Conservation (phyloP, 2,329 filamentous ascomycete species). For the Aspergillus intermedius region DNA sequence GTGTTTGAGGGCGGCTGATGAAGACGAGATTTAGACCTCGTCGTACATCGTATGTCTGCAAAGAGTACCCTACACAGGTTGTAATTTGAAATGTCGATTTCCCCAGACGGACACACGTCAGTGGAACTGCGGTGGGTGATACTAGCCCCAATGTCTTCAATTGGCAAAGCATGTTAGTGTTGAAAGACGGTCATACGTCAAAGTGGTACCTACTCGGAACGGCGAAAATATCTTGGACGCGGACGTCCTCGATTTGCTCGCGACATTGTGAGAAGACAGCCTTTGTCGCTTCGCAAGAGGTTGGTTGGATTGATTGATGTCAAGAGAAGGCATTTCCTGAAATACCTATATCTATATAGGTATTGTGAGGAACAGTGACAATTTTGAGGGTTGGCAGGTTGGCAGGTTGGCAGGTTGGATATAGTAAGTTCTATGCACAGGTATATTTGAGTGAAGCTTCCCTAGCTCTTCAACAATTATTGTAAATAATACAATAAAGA, state of each 20-base stretch:
- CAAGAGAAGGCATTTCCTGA: conserved; percentile 40
- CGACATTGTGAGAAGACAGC: conserved; percentile 35
- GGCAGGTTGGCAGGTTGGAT: no score
- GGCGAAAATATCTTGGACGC: conserved; percentile 85
- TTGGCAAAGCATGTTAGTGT: conserved; percentile 4
- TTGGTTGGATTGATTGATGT: conserved; percentile 50
- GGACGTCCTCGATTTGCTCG: conserved; percentile 38
- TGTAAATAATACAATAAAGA: no score
- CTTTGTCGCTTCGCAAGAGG: conserved; percentile 74
- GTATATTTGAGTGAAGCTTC: no score
- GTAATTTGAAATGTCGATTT: conserved; percentile 97
- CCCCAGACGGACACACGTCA: conserved; percentile 79
- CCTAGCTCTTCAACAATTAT: no score
- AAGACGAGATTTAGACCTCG: conserved; percentile 88
- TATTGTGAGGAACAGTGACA: no score
- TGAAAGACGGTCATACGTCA: background rate
- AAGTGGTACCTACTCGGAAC: conserved; percentile 63
- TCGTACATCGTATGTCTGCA: conserved; percentile 94
- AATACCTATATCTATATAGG: no score
- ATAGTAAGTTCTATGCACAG: no score
- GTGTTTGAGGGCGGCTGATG: conserved; percentile 84
- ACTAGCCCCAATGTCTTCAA: conserved; percentile 82
- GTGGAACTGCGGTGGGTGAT: conserved; percentile 82
- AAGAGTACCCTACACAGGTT: conserved; percentile 79
- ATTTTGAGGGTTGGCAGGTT: no score